Percentiles rank a stretch among this genome's conserved stretches.
These are phyloP conservation scores for Arthrobotrys pseudoclavata DNA, from an alignment of 2,329 filamentous ascomycete genomes.

Conservation along the genomic window DNA sequence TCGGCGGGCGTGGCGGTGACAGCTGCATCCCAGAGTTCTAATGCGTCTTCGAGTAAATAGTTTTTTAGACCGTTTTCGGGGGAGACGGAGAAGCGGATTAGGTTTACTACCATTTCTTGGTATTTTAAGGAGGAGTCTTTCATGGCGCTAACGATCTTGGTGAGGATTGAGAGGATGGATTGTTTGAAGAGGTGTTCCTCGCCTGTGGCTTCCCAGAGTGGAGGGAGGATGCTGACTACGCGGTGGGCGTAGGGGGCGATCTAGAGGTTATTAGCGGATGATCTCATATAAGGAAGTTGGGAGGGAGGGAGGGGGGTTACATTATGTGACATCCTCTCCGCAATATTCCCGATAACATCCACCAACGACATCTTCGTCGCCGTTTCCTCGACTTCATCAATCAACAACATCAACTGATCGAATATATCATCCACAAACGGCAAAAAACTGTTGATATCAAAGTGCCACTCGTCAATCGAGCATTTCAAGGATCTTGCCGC, in stretches of 20 bases:
- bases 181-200: conserved; percentile 95
- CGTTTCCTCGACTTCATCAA: conserved; percentile 82
- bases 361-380: conserved; percentile 93
- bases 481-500: conserved; percentile 86
- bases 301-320: conserved; percentile 68
- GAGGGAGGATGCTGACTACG: conserved; percentile 83
- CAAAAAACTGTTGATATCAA: conserved; percentile 79
- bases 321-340: conserved; percentile 83
- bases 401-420: conserved; percentile 79
- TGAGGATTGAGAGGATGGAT: conserved; percentile 86
- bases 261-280: not conserved
- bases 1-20: conserved; percentile 76
- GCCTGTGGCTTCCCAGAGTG: conserved; percentile 85
- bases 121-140: conserved; percentile 82
- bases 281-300: not conserved
- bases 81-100: conserved; percentile 84
- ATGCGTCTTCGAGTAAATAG: conserved; percentile 89
- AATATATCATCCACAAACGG: conserved; percentile 83
- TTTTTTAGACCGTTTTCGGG: conserved; percentile 79
- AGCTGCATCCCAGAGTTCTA: conserved; percentile 88
- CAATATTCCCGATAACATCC: conserved; percentile 84
- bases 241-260: conserved; percentile 78
- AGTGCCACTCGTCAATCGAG: conserved; percentile 87
- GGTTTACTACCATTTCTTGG: conserved; percentile 82
- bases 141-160: conserved; percentile 88